Evolutionary conservation across 2,329 filamentous ascomycete genomes (phyloP).

Genomic region (Nannizziopsis barbatae): DNA sequence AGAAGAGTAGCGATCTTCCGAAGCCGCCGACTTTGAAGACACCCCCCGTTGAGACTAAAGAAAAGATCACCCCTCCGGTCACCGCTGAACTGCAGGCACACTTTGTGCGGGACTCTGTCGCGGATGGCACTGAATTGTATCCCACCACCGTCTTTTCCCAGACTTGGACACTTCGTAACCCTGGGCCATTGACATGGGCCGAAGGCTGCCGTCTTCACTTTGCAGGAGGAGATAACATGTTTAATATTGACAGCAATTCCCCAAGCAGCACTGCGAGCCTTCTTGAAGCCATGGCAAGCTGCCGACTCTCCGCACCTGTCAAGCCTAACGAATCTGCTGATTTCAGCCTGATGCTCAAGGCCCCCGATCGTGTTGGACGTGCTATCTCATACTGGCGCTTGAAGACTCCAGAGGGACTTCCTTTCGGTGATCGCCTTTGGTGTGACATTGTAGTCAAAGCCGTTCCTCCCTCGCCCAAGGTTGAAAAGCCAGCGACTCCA

Average conservation of each 20-base stretch:
- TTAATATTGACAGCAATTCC: constrained; percentile 68
- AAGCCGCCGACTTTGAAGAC: background rate
- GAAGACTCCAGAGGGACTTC: constrained; percentile 64
- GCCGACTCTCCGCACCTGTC: constrained; percentile 57
- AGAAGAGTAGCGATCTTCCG: constrained; percentile 39
- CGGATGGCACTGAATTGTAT: constrained; percentile 62
- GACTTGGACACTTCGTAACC: constrained; percentile 83
- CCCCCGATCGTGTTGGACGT: constrained; percentile 63
- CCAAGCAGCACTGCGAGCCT: constrained; percentile 70
- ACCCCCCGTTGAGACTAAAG: background rate
- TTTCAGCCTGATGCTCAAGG: constrained; percentile 78
- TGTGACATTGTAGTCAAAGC: constrained; percentile 70
- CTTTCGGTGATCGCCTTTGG: constrained; percentile 91
- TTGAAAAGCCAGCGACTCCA: no score
- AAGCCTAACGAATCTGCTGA: constrained; percentile 61
- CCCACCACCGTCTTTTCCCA: constrained; percentile 71
- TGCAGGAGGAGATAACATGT: constrained; percentile 93
- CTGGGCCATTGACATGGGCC: constrained; percentile 69
- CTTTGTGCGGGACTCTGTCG: constrained; percentile 67
- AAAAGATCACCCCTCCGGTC: background rate
- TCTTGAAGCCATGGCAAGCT: constrained; percentile 69
- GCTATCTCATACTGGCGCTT: constrained; percentile 95
- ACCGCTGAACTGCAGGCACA: constrained; percentile 41
- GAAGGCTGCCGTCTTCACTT: constrained; percentile 82
- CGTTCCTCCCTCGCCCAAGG: constrained; percentile 13